A percentile compares a stretch with the other conserved stretches of the same genome.
Evolutionary conservation across 331 rosid species (phyloP).

Genomic region (Dryas integrifolia): DNA sequence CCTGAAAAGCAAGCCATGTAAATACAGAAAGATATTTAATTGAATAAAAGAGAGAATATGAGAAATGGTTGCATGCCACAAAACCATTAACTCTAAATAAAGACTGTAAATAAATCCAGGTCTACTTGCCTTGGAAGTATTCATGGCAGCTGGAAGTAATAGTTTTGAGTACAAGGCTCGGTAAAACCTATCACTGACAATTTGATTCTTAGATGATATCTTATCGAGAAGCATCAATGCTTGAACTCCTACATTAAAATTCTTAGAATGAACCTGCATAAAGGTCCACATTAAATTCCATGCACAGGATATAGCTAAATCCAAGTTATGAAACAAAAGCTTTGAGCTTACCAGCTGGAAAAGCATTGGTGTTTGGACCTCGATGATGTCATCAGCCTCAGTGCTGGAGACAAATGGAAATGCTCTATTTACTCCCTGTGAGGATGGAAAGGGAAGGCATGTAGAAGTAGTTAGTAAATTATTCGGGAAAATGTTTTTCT

Average conservation of each 20-base stretch:
- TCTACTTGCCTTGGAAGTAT: slow-evolving; percentile 73
- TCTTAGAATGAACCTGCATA: slow-evolving; percentile 87
- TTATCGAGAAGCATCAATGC: slow-evolving; percentile 95
- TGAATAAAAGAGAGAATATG: background rate
- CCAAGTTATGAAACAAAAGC: slow-evolving; percentile 6
- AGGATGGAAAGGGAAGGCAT: slow-evolving; percentile 18
- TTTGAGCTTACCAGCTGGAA: slow-evolving; percentile 68
- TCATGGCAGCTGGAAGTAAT: slow-evolving; percentile 83
- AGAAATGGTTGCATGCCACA: background rate
- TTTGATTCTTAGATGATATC: slow-evolving; percentile 88
- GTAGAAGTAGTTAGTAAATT: slow-evolving; percentile 6
- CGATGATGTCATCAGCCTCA: slow-evolving; percentile 88
- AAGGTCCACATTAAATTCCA: slow-evolving; percentile 21
- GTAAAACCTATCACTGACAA: slow-evolving; percentile 84
- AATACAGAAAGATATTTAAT: slow-evolving; percentile 1
- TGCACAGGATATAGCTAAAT: slow-evolving; percentile 1
- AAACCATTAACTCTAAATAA: background rate
- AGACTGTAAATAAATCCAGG: background rate
- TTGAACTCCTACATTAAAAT: slow-evolving; percentile 91
- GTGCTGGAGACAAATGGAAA: slow-evolving; percentile 80
- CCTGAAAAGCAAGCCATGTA: slow-evolving; percentile 43
- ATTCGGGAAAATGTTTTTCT: background rate
- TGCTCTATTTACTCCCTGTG: slow-evolving; percentile 93
- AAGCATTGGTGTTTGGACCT: slow-evolving; percentile 85
- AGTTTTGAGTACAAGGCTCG: slow-evolving; percentile 90